Evolutionary conservation across 257 asterid genomes (phyloP).

Genomic region (Capsicum baccatum): DNA sequence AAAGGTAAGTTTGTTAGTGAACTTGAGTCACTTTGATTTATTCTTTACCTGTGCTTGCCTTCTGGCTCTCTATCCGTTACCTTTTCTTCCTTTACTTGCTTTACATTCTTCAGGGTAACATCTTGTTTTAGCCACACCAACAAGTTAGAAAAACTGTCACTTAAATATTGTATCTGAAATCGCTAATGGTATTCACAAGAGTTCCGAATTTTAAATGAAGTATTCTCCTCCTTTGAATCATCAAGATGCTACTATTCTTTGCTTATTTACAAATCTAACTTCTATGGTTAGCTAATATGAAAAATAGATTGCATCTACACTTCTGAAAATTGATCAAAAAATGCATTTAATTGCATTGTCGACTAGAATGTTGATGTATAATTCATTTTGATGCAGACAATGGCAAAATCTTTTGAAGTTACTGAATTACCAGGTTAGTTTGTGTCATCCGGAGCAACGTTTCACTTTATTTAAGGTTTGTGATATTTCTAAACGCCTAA

Average conservation of each 20-base stretch:
- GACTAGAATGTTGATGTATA: conserved; percentile 16
- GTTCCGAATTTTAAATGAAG: not conserved
- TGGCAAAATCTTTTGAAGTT: conserved; percentile 93
- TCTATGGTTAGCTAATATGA: not conserved
- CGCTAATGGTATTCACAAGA: not conserved
- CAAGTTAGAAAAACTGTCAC: not conserved
- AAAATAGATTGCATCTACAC: not conserved
- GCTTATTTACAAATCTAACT: conserved; percentile 16
- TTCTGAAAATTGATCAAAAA: not conserved
- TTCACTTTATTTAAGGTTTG: not conserved
- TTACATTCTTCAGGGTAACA: not conserved
- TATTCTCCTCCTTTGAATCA: conserved; percentile 3
- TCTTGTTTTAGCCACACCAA: not conserved
- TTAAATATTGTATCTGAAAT: conserved; percentile 8
- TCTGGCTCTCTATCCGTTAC: not conserved
- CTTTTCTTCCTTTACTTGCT: conserved; percentile 11
- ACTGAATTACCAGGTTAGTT: conserved; percentile 92
- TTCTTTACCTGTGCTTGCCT: conserved; percentile 14
- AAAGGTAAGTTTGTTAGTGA: conserved; percentile 12
- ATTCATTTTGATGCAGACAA: conserved; percentile 63
- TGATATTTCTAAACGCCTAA: conserved; percentile 29
- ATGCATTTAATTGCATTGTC: not conserved
- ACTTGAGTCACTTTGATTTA: not conserved
- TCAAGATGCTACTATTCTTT: not conserved
- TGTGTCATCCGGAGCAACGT: conserved; percentile 28